phyloP scores from a whole-genome alignment of 208 protist species.

The Phytomonas serpens region DNA sequence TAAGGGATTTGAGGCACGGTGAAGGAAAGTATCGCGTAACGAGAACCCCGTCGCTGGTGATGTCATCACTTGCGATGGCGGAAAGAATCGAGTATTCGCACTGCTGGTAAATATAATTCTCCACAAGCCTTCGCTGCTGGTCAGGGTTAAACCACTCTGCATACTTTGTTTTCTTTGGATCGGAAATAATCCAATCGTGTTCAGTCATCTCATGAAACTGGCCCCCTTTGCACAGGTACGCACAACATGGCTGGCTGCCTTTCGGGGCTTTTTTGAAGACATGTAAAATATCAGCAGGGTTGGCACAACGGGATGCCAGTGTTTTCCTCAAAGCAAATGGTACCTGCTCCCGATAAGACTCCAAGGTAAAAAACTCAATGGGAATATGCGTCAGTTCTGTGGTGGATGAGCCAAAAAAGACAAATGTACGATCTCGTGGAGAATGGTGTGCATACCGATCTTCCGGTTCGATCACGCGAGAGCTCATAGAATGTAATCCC shows the following conservation, averaged over 20 bases:
- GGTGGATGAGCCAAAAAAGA: slow-evolving; percentile 73
- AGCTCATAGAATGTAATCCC: slow-evolving; percentile 80
- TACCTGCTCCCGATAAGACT: slow-evolving; percentile 89
- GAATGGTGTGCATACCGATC: slow-evolving; percentile 22
- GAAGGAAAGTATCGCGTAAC: slow-evolving; percentile 89
- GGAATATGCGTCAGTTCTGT: slow-evolving; percentile 84
- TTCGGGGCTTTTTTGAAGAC: slow-evolving; percentile 79
- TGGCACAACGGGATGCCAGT: slow-evolving; percentile 56
- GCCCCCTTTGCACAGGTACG: slow-evolving; percentile 84
- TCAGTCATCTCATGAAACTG: slow-evolving; percentile 81
- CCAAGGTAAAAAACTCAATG: slow-evolving; percentile 90
- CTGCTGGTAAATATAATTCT: slow-evolving; percentile 80
- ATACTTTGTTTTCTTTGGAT: slow-evolving; percentile 60
- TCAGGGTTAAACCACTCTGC: slow-evolving; percentile 61
- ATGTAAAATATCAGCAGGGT: slow-evolving; percentile 44
- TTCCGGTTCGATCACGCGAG: slow-evolving; percentile 82
- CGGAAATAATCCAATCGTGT: slow-evolving; percentile 77
- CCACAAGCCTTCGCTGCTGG: slow-evolving; percentile 62
- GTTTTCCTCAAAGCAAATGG: slow-evolving; percentile 81
- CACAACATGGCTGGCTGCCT: slow-evolving; percentile 57
- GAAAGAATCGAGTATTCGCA: slow-evolving; percentile 87
- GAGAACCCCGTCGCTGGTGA: slow-evolving; percentile 88
- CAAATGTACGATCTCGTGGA: slow-evolving; percentile 71
- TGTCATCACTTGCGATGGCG: slow-evolving; percentile 84
- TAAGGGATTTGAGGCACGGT: slow-evolving; percentile 85